Base-by-base conservation (phyloP, 805 yeast genomes). In the Sugiyamaella qingdaonensis region DNA sequence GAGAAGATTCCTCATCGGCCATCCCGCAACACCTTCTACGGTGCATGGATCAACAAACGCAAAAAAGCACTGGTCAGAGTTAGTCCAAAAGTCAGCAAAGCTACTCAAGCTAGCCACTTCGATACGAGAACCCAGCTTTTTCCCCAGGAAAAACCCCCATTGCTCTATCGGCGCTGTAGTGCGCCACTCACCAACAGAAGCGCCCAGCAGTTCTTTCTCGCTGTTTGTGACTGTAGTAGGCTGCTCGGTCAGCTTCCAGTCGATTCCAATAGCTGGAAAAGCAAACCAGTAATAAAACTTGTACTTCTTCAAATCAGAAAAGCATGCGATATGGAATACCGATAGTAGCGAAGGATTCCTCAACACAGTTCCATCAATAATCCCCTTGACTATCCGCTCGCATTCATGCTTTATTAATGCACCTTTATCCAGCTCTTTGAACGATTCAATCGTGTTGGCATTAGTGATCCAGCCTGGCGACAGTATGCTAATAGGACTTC, bases 211-310 rank as follows among this genome's bases (percentile, higher is more conserved):
- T 18, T 19, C 19, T 9, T 19, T 37, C 10, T 46, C 57, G 2
- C 10, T 34, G 14, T n/a, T 13, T 10, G n/a, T 44, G 7, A 46
- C 32, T 4, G 41, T 11, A 14, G 32, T 29, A 10, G 39, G 13
- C 4, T 41, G 32, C 21, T 27, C 34, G 1, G 41, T 18, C 9
- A 58, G 39, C 4, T 57, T 46, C 88, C 89, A 85, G 10, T 71
- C 72, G 8, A 81, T 69, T 37, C 74, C 74, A 33, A 88, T 66
- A 1, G 79, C 70, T 0, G 99, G 97, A 57, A 81, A 82, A 13
- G 88, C 85, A 58, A 88, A 78, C 99, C 99, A 95, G 69, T 94
- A 91, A 63, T 79, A 86, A 64, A 86, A 92, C 63, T 79, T 83
- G 72, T 86, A 91, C 69, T 86, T 88, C 67, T 94, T 94, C 65